A percentile compares a stretch with the other conserved stretches of the same genome.
Conservation (phyloP, 2,329 filamentous ascomycete species). For the Pleoardoris graminearum region DNA sequence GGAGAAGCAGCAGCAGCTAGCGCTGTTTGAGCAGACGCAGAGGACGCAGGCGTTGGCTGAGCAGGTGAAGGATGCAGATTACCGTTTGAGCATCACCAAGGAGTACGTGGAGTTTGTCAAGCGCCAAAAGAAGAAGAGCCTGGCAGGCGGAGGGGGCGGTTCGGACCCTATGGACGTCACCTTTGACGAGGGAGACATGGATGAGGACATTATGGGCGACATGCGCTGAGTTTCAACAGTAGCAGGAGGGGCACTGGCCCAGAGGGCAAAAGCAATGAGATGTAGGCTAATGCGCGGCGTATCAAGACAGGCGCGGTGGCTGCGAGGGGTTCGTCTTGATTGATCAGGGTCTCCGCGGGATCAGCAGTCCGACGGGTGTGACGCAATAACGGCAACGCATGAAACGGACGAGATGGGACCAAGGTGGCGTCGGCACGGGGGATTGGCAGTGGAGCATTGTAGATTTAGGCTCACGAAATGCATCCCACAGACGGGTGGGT, state of each 20-base stretch:
- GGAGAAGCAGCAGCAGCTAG: constrained; percentile 47
- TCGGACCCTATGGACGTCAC: constrained; percentile 44
- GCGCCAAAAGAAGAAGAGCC: constrained; percentile 50
- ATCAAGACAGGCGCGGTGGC: too few relatives aligned
- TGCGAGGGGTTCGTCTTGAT: too few relatives aligned
- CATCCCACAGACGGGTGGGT: background rate
- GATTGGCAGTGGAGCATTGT: background rate
- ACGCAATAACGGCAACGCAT: constrained; percentile 36
- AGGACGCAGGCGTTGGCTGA: constrained; percentile 56
- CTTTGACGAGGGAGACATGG: constrained; percentile 37
- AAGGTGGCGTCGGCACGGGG: background rate
- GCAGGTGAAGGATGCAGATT: constrained; percentile 58
- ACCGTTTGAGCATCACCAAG: constrained; percentile 59
- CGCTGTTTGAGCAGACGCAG: constrained; percentile 54
- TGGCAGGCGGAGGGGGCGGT: constrained; percentile 22
- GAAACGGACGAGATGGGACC: constrained; percentile 26
- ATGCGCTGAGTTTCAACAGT: constrained; percentile 27
- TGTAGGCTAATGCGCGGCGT: too few relatives aligned
- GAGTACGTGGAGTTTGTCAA: constrained; percentile 61
- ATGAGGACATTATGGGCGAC: constrained; percentile 48
- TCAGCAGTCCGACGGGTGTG: constrained; percentile 23
- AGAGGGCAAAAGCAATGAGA: too few relatives aligned
- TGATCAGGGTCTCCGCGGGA: too few relatives aligned
- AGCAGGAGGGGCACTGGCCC: background rate
- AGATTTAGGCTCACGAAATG: background rate